A percentile compares a stretch with the other conserved stretches of the same genome.
Evolutionary conservation across 2,329 filamentous ascomycete genomes (phyloP).

Genomic region (Pyrenochaeta sp.): DNA sequence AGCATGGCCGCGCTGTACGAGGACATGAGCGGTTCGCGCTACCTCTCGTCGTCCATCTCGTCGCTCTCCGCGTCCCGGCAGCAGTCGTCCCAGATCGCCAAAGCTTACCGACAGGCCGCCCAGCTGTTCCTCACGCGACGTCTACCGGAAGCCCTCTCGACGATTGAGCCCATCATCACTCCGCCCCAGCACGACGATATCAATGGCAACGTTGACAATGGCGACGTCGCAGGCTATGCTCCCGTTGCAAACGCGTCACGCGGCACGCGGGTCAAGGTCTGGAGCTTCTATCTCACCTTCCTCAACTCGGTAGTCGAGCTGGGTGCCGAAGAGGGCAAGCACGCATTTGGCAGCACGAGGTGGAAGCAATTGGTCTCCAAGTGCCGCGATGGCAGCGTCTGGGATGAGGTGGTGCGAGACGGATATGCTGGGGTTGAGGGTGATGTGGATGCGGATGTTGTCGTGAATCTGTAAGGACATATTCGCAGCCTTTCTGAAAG

Average conservation of each 20-base stretch:
- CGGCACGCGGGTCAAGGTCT: conserved; percentile 90
- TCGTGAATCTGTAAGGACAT: conserved; percentile 77
- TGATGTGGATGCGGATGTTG: conserved; percentile 92
- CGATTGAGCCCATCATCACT: conserved; percentile 82
- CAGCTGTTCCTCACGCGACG: conserved; percentile 95
- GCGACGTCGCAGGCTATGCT: conserved; percentile 57
- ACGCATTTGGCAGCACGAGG: conserved; percentile 82
- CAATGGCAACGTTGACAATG: conserved; percentile 25
- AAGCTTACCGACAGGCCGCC: conserved; percentile 92
- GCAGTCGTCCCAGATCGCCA: conserved; percentile 78
- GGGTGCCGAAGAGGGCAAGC: conserved; percentile 88
- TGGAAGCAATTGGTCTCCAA: conserved; percentile 85
- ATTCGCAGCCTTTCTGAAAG: background rate
- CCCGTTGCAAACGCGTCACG: conserved; percentile 82
- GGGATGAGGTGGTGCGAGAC: conserved; percentile 88
- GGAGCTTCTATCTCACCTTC: conserved; percentile 95
- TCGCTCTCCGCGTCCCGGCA: conserved; percentile 73
- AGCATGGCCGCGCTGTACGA: conserved; percentile 58
- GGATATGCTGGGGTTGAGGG: conserved; percentile 90
- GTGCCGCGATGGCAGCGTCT: conserved; percentile 88
- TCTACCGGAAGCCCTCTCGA: conserved; percentile 86
- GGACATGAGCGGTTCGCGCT: conserved; percentile 64
- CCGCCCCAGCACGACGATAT: conserved; percentile 53
- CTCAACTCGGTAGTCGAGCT: conserved; percentile 91
- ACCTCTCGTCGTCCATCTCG: conserved; percentile 73